phyloP scores from a whole-genome alignment of 2,329 filamentous ascomycete genomes.

The Cytospora schulzeri region DNA sequence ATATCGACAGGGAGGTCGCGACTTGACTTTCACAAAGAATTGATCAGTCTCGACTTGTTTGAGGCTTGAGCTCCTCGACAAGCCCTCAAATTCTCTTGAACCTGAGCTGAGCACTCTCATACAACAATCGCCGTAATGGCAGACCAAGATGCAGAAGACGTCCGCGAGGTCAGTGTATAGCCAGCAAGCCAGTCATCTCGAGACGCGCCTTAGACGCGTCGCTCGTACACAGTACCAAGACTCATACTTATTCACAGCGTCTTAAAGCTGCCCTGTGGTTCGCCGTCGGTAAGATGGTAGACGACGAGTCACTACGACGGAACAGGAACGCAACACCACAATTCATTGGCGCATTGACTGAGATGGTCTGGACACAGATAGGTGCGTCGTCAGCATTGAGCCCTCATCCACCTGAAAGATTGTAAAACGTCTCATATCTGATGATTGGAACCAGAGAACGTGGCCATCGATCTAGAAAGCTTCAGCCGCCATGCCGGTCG shows the following conservation, averaged over 20 bases:
- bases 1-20: not conserved
- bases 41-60: not conserved
- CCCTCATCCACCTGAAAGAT: no score
- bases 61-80: not conserved
- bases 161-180: constrained; percentile 33
- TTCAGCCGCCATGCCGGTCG: constrained; percentile 76
- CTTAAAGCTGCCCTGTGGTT: constrained; percentile 87
- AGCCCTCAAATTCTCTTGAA: not conserved
- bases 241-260: constrained; percentile 52
- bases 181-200: not conserved
- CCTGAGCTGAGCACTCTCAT: not conserved
- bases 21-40: not conserved
- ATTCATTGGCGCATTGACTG: constrained; percentile 83
- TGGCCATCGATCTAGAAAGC: constrained; percentile 58
- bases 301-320: constrained; percentile 73
- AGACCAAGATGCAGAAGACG: constrained; percentile 37
- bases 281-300: constrained; percentile 82
- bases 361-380: constrained; percentile 85
- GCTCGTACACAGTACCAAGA: not conserved
- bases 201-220: constrained; percentile 16
- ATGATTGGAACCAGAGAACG: constrained; percentile 48
- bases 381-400: constrained; percentile 52
- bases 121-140: constrained; percentile 32
- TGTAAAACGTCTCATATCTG: not conserved
- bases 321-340: constrained; percentile 88